These are phyloP conservation scores for Bondarzewia mesenterica DNA, from an alignment of 1,284 basidiomycete genomes.

Conservation along the genomic window DNA sequence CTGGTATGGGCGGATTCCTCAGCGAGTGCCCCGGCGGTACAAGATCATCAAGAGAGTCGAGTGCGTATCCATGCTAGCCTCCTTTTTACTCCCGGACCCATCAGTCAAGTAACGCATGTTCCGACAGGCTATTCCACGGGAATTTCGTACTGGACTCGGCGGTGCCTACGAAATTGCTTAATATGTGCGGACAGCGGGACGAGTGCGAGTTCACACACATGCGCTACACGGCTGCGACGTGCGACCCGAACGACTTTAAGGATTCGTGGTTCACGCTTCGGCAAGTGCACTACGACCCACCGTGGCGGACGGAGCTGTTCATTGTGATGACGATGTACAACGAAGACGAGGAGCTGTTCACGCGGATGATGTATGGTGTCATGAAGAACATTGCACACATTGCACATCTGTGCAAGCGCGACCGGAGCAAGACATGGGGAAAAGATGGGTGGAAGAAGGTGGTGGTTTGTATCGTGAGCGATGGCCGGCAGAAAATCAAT, in stretches of 20 bases:
- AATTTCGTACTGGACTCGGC: slow-evolving; percentile 81
- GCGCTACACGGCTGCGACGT: slow-evolving; percentile 84
- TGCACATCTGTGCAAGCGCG: slow-evolving; percentile 86
- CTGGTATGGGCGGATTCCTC: slow-evolving; percentile 80
- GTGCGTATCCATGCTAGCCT: background rate
- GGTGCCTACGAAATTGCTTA: slow-evolving; percentile 79
- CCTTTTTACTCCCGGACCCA: background rate
- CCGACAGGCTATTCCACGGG: slow-evolving; percentile 39
- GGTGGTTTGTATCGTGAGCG: slow-evolving; percentile 92
- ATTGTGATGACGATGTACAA: slow-evolving; percentile 97
- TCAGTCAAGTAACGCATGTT: slow-evolving; percentile 51
- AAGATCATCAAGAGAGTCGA: slow-evolving; percentile 49
- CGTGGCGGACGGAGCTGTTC: slow-evolving; percentile 83
- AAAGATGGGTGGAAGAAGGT: slow-evolving; percentile 97
- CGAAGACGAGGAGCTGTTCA: slow-evolving; percentile 92
- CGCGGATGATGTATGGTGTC: slow-evolving; percentile 91
- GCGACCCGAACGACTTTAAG: slow-evolving; percentile 91
- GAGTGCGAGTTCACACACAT: slow-evolving; percentile 82
- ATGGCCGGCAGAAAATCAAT: slow-evolving; percentile 89
- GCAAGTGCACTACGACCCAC: slow-evolving; percentile 62
- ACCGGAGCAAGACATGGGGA: slow-evolving; percentile 95
- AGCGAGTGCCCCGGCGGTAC: slow-evolving; percentile 67
- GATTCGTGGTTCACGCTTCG: slow-evolving; percentile 77
- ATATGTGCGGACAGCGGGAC: slow-evolving; percentile 60
- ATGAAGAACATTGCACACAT: slow-evolving; percentile 84